Conservation (phyloP, 2,329 filamentous ascomycete genomes). For the Trichoderma breve region DNA sequence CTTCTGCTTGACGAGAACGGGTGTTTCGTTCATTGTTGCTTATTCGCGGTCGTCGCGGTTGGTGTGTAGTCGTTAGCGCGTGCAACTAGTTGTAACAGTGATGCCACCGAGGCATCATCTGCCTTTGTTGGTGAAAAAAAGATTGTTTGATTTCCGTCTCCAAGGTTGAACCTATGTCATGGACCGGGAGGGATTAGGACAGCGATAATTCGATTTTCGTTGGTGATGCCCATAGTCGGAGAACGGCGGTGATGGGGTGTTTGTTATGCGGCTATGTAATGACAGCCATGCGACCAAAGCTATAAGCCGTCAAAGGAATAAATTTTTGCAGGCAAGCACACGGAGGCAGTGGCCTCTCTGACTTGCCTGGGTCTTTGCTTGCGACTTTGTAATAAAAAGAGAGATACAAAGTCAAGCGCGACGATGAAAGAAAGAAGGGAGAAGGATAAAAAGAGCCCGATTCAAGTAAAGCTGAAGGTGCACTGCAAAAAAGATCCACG, state of each 20-base stretch:
- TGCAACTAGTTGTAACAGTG: constrained; percentile 9
- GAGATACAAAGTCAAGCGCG: constrained; percentile 7
- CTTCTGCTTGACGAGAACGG: constrained; percentile 34
- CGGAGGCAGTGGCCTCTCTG: constrained; percentile 8
- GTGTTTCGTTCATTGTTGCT: constrained; percentile 39
- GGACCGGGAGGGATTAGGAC: constrained; percentile 21
- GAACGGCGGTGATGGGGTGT: constrained; percentile 13
- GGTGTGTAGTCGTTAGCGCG: constrained; percentile 5
- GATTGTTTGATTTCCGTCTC: background rate
- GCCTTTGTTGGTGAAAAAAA: background rate
- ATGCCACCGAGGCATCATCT: constrained; percentile 20
- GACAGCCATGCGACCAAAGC: constrained; percentile 19
- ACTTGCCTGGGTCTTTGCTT: constrained; percentile 15
- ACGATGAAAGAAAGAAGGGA: constrained; percentile 2
- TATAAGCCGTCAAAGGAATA: constrained; percentile 8
- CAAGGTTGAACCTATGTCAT: constrained; percentile 17
- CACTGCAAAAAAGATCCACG: constrained; percentile 1
- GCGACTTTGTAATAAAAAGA: constrained; percentile 13
- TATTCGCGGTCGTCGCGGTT: constrained; percentile 30
- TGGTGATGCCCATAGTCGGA: constrained; percentile 28
- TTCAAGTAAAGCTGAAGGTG: constrained; percentile 8
- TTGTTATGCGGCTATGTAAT: constrained; percentile 8
- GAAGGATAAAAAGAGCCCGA: constrained; percentile 9
- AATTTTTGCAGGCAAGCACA: constrained; percentile 15
- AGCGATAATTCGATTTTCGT: constrained; percentile 23